Conservation (phyloP, 495 filamentous ascomycete genomes). For the Daldinia loculata region DNA sequence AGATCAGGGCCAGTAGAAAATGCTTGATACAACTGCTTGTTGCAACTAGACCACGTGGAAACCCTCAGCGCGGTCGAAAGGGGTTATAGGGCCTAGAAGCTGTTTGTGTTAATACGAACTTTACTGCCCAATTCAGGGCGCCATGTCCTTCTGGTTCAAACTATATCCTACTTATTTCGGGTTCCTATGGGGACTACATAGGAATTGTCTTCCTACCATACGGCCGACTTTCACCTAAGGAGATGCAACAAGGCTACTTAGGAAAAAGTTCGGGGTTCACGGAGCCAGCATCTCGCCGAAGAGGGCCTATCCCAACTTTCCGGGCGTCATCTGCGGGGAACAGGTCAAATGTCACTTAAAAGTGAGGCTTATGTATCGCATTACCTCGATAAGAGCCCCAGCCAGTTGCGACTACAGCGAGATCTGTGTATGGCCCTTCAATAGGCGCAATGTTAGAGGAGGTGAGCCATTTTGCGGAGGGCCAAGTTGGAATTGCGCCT, state of each 20-base stretch:
- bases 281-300: background rate
- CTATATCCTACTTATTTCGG: background rate
- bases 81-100: background rate
- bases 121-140: background rate
- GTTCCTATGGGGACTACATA: background rate
- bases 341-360: slow-evolving; percentile 2
- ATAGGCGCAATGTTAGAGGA: background rate
- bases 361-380: slow-evolving; percentile 12
- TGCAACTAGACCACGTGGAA: background rate
- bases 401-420: background rate
- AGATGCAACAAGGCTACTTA: background rate
- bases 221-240: background rate
- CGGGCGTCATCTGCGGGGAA: background rate
- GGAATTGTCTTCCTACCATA: background rate
- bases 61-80: background rate
- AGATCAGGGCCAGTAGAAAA: background rate
- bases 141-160: background rate
- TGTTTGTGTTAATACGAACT: background rate
- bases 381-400: background rate
- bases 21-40: background rate
- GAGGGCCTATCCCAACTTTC: background rate
- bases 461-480: background rate
- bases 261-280: background rate
- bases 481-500: background rate
- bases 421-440: background rate